Evolutionary conservation across 495 filamentous ascomycete genomes (phyloP), one percentile per base, ranked within the genome.

Genomic region (Penicillium riverlandense): DNA sequence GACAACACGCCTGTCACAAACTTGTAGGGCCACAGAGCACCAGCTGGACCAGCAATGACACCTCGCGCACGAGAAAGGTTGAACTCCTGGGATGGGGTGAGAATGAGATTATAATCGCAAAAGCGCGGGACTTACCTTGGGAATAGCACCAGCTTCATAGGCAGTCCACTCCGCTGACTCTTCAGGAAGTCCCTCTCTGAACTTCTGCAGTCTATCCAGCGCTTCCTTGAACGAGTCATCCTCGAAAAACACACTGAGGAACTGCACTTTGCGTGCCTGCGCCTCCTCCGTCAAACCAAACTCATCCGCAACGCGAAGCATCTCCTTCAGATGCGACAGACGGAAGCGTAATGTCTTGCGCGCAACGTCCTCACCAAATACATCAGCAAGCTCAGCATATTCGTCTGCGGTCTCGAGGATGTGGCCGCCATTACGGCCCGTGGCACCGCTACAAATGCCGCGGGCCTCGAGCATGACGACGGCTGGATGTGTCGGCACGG

Each of bases 381-480:
- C 8, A 22, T 55, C 56, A 1, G 46, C 62, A 0, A 59, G 16
- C 6, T 64, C 61, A 7, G 43, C 36, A 27, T 63, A 67, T 9
- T 58, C 49, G 29, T 63, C 57, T 2, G 38, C 53, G 11, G 57
- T 56, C 13, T 63, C 57, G 1, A 65, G 48, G 0, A 68, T 59
- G 38, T 71, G 66, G 1, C 66, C 66, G 0, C 70, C 68, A 43
- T 73, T 73, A 0, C 87, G 67, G 0, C 88, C 88, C 0, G 88
- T 92, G 12, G 88, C 88, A 11, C 88, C 88, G 67, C 74, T 87
- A 56, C 85, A 90, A 8, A 82, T 78, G 61, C 86, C 80, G 39
- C 87, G 72, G 6, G 87, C 86, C 61, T 95, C 88, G 2, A 95
- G 67, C 72, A 92, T 82, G 1, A 88, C 71, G 1, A 90, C 59